These are phyloP conservation scores for Fomitopsis palustris DNA, from an alignment of 1,284 basidiomycete genomes.

Conservation along the genomic window DNA sequence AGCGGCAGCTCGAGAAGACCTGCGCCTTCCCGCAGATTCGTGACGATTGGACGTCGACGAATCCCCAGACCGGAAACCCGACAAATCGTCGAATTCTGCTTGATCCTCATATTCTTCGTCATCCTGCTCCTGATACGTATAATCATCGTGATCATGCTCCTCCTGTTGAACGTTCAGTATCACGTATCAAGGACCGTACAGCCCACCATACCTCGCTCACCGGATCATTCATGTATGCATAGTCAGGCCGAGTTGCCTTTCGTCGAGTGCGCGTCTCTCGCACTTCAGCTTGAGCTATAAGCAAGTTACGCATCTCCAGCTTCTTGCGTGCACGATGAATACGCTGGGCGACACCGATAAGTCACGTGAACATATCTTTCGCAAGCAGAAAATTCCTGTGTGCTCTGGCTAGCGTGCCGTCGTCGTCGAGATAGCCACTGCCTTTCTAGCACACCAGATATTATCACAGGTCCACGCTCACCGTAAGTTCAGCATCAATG, in stretches of 20 bases:
- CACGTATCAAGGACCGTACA: too few species aligned
- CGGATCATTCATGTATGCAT: slow-evolving; percentile 66
- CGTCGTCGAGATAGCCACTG: not conserved
- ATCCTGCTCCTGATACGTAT: slow-evolving; percentile 52
- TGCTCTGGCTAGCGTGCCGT: not conserved
- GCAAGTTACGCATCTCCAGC: slow-evolving; percentile 60
- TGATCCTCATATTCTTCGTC: slow-evolving; percentile 61
- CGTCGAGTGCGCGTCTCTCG: slow-evolving; percentile 73
- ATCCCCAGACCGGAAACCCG: slow-evolving; percentile 38
- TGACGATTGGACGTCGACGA: slow-evolving; percentile 32
- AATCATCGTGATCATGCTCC: slow-evolving; percentile 58
- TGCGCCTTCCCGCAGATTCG: slow-evolving; percentile 43
- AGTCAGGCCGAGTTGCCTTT: slow-evolving; percentile 68
- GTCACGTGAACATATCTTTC: slow-evolving; percentile 12
- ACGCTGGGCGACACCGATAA: slow-evolving; percentile 44
- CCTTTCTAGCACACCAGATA: not conserved
- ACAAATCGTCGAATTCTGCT: slow-evolving; percentile 46
- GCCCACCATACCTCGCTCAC: slow-evolving; percentile 54
- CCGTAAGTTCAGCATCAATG: slow-evolving; percentile 66
- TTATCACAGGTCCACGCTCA: slow-evolving; percentile 39
- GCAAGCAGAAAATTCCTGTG: not conserved
- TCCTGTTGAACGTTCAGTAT: slow-evolving; percentile 35
- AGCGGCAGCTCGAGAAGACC: slow-evolving; percentile 61
- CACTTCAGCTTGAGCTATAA: slow-evolving; percentile 70
- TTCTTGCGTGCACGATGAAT: slow-evolving; percentile 64